Evolutionary conservation across 306 rosid genomes (phyloP).

Genomic region (Begonia masoniana): DNA sequence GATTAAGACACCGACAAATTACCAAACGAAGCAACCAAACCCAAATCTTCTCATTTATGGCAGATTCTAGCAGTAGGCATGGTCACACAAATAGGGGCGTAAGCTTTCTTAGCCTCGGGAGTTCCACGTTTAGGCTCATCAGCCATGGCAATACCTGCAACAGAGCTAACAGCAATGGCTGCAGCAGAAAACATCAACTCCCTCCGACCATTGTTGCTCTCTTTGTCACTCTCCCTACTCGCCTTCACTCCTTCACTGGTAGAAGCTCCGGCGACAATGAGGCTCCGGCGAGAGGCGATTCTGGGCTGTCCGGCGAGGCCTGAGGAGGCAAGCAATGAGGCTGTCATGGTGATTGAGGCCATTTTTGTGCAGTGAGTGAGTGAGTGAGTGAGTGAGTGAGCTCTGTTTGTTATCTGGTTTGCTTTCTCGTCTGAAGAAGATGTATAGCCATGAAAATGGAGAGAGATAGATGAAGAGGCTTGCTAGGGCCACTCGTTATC

Average conservation of each 20-base stretch:
- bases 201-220: conserved; percentile 35
- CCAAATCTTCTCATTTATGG: conserved; percentile 22
- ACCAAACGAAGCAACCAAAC: no score
- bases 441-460: no score
- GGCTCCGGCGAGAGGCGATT: conserved; percentile 8
- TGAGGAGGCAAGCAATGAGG: conserved; percentile 26
- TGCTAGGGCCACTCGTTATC: no score
- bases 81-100: conserved; percentile 37
- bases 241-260: conserved; percentile 11
- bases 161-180: conserved; percentile 27
- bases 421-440: background rate
- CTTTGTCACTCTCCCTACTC: conserved; percentile 22
- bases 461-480: no score
- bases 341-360: conserved; percentile 50
- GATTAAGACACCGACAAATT: no score
- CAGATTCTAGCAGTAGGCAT: conserved; percentile 61
- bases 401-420: background rate
- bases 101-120: conserved; percentile 42
- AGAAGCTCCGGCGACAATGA: conserved; percentile 31
- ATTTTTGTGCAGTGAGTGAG: conserved; percentile 16
- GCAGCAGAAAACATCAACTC: conserved; percentile 36
- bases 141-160: conserved; percentile 40
- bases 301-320: conserved; percentile 11
- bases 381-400: conserved; percentile 14
- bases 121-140: conserved; percentile 42